A percentile compares a stretch with the other conserved stretches of the same genome.
Evolutionary conservation across 2,329 filamentous ascomycete species (phyloP).

Genomic region (Aspergillus neotritici): DNA sequence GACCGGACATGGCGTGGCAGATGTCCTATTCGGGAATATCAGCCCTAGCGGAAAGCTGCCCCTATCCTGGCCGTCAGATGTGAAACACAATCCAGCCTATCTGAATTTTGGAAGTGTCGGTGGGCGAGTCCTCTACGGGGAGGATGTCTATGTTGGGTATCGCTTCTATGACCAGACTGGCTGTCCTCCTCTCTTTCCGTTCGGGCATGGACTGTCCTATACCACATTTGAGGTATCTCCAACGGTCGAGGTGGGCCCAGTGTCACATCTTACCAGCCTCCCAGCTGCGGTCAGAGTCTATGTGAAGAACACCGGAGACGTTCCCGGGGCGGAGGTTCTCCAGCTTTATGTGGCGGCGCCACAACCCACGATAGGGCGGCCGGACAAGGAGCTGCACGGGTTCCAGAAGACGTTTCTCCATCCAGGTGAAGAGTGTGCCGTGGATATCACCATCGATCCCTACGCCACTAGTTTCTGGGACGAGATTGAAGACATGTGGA

Average conservation of each 20-base stretch:
- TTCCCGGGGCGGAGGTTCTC: constrained; percentile 48
- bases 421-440: constrained; percentile 29
- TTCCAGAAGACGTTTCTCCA: constrained; percentile 41
- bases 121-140: constrained; percentile 65
- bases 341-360: constrained; percentile 40
- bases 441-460: constrained; percentile 27
- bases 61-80: constrained; percentile 60
- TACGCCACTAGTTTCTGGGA: constrained; percentile 41
- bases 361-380: constrained; percentile 27
- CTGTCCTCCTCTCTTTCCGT: constrained; percentile 62
- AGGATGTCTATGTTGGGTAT: constrained; percentile 75
- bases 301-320: constrained; percentile 49
- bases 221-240: constrained; percentile 58
- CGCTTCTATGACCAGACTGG: constrained; percentile 67
- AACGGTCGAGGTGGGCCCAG: constrained; percentile 12
- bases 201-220: constrained; percentile 70
- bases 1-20: constrained; percentile 72
- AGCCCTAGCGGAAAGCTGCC: constrained; percentile 70
- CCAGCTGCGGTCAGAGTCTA: constrained; percentile 35
- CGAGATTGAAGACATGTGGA: constrained; percentile 37
- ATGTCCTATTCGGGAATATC: constrained; percentile 64
- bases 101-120: constrained; percentile 67
- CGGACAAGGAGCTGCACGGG: constrained; percentile 42
- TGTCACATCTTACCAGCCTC: constrained; percentile 39
- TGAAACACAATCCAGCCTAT: constrained; percentile 66